Evolutionary conservation across 805 yeast genomes (phyloP), one percentile per base, ranked within the genome.

Genomic region (Saccharomycopsis microspora): DNA sequence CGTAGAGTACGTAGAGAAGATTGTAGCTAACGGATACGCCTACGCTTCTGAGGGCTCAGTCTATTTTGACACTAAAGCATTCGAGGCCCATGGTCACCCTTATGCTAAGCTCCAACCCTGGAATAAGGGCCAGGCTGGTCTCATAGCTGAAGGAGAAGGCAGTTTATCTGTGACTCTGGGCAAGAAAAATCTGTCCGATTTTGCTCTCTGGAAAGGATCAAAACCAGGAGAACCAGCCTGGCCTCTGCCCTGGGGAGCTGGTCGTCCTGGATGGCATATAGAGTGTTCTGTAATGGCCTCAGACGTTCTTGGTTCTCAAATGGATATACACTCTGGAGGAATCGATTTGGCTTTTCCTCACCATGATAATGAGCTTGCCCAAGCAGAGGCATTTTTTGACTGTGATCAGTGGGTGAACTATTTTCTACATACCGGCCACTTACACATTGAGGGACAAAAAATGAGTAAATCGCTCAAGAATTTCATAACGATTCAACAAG

Each of bases 191-290:
- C 64, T 83, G 2, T 83, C 85, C 28, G 98, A 93, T 64, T 93
- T 93, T 66, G 98, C 98, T 1, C 72, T 93, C 35, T 93, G 98
- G 98, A 93, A 93, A 63, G 78, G 89, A 0, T 84, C 95, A 5
- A 93, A 93, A 62, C 90, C 95, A 5, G 98, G 98, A 57, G 98
- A 93, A 67, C 98, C 98, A 29, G 75, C 79, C 43, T 93, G 97
- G 97, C 76, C 72, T 4, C 86, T 96, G 2, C 89, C 90, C 31
- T 93, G 97, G 97, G 98, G 98, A 30, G 71, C 71, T 50, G 98
- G 98, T 46, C 82, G 98, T 64, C 98, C 98, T 9, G 98, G 98
- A 3, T 93, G 98, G 98, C 98, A 93, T 64, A 93, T 93, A 63
- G 98, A 93, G 67, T 93, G 98, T 74, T 88, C 97, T 5, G 98